Evolutionary conservation across 371 early-diverging fungal genomes (phyloP).

Genomic region (Circinella minor): DNA sequence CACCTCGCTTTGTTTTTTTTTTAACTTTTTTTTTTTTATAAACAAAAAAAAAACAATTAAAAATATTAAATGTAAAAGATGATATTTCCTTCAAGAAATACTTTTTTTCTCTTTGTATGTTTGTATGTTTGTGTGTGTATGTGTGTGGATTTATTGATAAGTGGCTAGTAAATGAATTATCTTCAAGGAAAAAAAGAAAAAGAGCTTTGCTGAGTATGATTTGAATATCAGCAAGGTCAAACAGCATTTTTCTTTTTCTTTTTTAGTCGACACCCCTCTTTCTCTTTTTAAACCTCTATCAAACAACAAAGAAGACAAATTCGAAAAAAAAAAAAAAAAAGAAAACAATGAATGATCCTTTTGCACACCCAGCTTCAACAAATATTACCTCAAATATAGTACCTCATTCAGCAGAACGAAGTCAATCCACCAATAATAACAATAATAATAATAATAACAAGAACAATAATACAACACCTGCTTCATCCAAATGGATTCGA

Average conservation of each 20-base stretch:
- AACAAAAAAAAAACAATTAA: too few species aligned
- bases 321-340: neutral
- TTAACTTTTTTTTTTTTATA: too few species aligned
- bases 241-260: neutral
- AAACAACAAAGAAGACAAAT: neutral
- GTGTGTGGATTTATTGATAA: too few species aligned
- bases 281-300: constrained; percentile 1
- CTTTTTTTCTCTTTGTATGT: too few species aligned
- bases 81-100: too few species aligned
- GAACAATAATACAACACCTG: neutral
- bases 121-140: too few species aligned
- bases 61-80: too few species aligned
- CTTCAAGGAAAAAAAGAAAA: too few species aligned
- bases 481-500: constrained; percentile 17
- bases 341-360: neutral
- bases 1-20: neutral
- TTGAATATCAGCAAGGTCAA: too few species aligned
- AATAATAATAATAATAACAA: neutral
- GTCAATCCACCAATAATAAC: neutral
- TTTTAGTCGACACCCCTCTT: neutral
- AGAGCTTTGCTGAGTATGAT: too few species aligned
- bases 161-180: too few species aligned
- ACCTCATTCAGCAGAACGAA: constrained; percentile 1
- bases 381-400: neutral
- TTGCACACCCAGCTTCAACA: constrained; percentile 1